Evolutionary conservation across 345 rosid species (phyloP).

Genomic region (Camelina hispida): DNA sequence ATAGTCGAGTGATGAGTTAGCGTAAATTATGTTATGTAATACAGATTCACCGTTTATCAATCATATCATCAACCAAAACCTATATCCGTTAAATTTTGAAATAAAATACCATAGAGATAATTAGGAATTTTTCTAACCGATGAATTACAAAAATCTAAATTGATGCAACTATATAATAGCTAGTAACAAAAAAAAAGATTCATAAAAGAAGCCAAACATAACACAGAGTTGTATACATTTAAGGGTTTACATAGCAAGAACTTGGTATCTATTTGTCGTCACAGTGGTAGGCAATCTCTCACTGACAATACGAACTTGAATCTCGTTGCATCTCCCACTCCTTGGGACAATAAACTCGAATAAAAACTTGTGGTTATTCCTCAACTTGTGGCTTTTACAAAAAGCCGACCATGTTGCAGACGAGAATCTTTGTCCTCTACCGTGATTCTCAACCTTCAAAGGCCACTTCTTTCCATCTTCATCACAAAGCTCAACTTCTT

Average conservation of each 20-base stretch:
- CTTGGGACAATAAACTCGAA: constrained; percentile 37
- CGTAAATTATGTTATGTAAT: too few species aligned
- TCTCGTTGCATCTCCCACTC: constrained; percentile 36
- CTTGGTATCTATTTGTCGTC: constrained; percentile 21
- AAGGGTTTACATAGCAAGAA: constrained; percentile 27
- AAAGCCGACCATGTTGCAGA: constrained; percentile 19
- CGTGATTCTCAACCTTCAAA: neutral
- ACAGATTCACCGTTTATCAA: neutral
- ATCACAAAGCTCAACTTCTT: constrained; percentile 37
- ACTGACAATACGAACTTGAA: constrained; percentile 28
- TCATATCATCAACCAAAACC: neutral
- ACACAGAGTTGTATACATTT: neutral
- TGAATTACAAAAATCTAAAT: neutral
- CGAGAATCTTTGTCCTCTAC: constrained; percentile 8
- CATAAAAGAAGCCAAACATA: neutral
- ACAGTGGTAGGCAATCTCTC: constrained; percentile 18
- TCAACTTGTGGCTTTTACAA: constrained; percentile 16
- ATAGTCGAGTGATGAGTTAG: neutral
- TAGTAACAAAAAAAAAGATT: constrained; percentile 6
- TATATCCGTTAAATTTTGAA: neutral
- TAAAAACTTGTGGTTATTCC: constrained; percentile 5
- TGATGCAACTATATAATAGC: neutral
- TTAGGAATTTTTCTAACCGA: neutral
- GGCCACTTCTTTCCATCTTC: constrained; percentile 43
- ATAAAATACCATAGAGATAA: too few species aligned